Evolutionary conservation across 2,329 filamentous ascomycete genomes (phyloP).

Genomic region (Fusarium devonianum): DNA sequence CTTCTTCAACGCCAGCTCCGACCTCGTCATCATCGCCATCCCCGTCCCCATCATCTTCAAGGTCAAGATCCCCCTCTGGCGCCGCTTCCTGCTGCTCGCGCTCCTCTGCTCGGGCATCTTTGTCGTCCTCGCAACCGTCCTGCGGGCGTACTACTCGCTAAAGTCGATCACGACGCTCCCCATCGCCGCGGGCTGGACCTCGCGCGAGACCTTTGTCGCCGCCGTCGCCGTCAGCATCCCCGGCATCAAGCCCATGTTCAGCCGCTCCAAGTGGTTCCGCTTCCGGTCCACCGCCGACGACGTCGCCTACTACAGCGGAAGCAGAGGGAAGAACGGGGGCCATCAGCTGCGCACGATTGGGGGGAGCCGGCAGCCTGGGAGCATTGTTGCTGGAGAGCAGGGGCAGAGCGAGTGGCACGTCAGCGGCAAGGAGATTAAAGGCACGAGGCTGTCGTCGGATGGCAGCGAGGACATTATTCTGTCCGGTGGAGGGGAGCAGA

Average conservation of each 20-base stretch:
- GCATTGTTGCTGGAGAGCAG: not conserved
- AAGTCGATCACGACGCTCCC: not conserved
- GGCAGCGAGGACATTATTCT: conserved; percentile 3
- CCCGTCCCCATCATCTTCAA: conserved; percentile 1
- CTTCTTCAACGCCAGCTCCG: conserved; percentile 7
- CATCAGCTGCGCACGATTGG: not conserved
- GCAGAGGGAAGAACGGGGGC: not conserved
- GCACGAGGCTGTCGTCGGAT: conserved; percentile 1
- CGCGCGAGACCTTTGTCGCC: not conserved
- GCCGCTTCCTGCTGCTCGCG: not conserved
- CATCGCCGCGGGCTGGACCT: not conserved
- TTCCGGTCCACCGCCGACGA: not conserved
- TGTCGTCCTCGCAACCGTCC: not conserved
- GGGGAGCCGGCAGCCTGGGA: not conserved
- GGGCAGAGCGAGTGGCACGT: not conserved
- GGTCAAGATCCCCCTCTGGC: not conserved
- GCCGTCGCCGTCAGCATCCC: conserved; percentile 4
- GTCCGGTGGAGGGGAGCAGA: too few relatives aligned
- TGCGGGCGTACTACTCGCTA: not conserved
- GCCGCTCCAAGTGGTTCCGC: conserved; percentile 3
- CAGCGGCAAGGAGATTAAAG: not conserved
- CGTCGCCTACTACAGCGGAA: not conserved
- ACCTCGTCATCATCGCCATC: not conserved
- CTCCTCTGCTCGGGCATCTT: conserved; percentile 1
- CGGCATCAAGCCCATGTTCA: conserved; percentile 4